Evolutionary conservation across 495 filamentous ascomycete genomes (phyloP), one percentile per base, ranked within the genome.

Genomic region (Physcia stellaris): DNA sequence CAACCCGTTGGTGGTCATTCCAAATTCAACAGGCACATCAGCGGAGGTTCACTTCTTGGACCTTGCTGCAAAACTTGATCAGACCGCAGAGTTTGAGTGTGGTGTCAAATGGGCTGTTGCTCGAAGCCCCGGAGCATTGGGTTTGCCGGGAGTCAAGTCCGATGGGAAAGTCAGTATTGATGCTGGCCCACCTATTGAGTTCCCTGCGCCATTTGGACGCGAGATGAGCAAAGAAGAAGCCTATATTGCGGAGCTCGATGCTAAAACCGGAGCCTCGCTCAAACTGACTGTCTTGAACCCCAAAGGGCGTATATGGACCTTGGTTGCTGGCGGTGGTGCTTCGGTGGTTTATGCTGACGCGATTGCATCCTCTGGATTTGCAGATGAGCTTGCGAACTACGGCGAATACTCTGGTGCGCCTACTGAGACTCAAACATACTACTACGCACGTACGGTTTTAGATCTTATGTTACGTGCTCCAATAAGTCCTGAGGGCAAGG

Each of bases 371-470:
- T 78, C 86, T 56, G 90, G 90, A 49, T 99, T 92, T 60, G 83
- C 93, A 37, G 78, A 80, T 47, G 87, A 99, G 66, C 73, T 99
- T 20, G 92, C 92, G 60, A 99, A 99, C 76, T 99, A 99, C 60
- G 90, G 90, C 62, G 90, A 99, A 68, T 99, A 99, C 78, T 95
- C 87, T 39, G 90, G 90, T 64, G 90, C 90, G 29, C 90, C 90
- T 42, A 95, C 83, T 45, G 90, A 96, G 77, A 87, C 83, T 13
- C 90, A 99, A 65, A 96, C 90, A 40, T 96, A 80, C 73, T 85
- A 95, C 73, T 98, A 98, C 64, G 87, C 90, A 44, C 78, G 80
- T 46, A 99, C 90, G 23, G 85, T 99, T 45, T 69, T 99, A 37
- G 90, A 99, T 59, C 75, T 99, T 42, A 94, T 99, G 90, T 80